Conservation (phyloP, 1,139 yeast genomes). For the Candida sp. region DNA sequence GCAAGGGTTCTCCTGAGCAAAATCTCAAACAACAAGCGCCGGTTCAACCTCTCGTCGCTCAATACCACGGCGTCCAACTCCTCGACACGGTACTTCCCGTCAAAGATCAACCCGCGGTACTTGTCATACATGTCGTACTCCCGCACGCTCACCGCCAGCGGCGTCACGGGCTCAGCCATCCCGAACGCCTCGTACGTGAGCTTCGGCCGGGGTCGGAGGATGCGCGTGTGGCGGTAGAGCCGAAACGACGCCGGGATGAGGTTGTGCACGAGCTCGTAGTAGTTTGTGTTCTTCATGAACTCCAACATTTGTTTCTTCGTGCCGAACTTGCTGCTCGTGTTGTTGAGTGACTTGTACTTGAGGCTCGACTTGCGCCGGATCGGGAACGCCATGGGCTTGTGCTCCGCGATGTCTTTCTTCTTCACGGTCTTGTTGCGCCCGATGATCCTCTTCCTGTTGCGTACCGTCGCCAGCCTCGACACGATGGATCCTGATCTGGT, state of each 20-base stretch:
- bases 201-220: constrained; percentile 26
- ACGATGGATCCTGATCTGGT: constrained; percentile 27
- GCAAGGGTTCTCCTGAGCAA: constrained; percentile 46
- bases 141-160: neutral
- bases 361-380: constrained; percentile 40
- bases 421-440: constrained; percentile 34
- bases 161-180: neutral
- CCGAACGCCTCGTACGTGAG: constrained; percentile 7
- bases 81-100: constrained; percentile 17
- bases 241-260: constrained; percentile 34
- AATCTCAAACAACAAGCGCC: constrained; percentile 38
- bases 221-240: constrained; percentile 24
- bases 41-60: constrained; percentile 29
- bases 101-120: neutral
- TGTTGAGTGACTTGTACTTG: constrained; percentile 21
- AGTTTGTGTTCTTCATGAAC: constrained; percentile 27
- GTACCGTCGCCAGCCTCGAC: constrained; percentile 34
- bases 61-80: constrained; percentile 26
- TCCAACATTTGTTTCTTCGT: constrained; percentile 28
- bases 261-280: constrained; percentile 27
- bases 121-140: neutral
- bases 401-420: constrained; percentile 19
- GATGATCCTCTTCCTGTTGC: constrained; percentile 34
- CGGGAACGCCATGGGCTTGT: constrained; percentile 32
- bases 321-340: constrained; percentile 22